phyloP scores from a whole-genome alignment of 2,329 filamentous ascomycete species.

The Penicillium thymicola region DNA sequence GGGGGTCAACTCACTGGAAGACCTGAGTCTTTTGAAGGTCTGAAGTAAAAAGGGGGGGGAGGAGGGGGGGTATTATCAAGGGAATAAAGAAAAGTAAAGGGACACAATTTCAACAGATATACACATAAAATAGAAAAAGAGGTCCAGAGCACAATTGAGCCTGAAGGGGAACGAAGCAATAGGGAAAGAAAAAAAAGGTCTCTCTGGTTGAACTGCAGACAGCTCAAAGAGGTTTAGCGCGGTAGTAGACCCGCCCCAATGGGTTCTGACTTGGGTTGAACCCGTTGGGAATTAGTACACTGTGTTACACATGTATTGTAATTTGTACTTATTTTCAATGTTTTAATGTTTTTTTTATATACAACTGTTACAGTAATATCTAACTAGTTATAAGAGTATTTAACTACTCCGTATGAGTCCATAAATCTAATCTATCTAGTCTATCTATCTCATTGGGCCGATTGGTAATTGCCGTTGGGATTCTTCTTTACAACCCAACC shows the following conservation, averaged over 20 bases:
- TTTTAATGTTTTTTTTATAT: not conserved
- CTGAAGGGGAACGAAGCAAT: constrained; percentile 5
- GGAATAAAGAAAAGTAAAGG: constrained; percentile 9
- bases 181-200: constrained; percentile 15
- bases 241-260: constrained; percentile 23
- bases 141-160: constrained; percentile 9
- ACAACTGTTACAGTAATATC: no score
- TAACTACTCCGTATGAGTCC: not conserved
- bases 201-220: constrained; percentile 31
- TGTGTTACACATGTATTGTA: not conserved
- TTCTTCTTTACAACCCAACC: not conserved
- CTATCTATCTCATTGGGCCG: not conserved
- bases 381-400: not conserved
- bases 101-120: constrained; percentile 8
- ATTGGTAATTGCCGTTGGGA: not conserved
- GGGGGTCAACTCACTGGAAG: not conserved
- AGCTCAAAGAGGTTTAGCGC: constrained; percentile 36
- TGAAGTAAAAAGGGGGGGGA: not conserved
- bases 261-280: constrained; percentile 14
- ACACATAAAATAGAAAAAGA: constrained; percentile 10
- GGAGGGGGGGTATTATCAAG: constrained; percentile 6
- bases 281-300: constrained; percentile 7
- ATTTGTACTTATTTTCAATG: not conserved
- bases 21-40: not conserved
- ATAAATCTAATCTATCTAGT: not conserved